These are phyloP conservation scores for Sclerotinia spermophila DNA, from an alignment of 2,329 filamentous ascomycete genomes.

Conservation along the genomic window DNA sequence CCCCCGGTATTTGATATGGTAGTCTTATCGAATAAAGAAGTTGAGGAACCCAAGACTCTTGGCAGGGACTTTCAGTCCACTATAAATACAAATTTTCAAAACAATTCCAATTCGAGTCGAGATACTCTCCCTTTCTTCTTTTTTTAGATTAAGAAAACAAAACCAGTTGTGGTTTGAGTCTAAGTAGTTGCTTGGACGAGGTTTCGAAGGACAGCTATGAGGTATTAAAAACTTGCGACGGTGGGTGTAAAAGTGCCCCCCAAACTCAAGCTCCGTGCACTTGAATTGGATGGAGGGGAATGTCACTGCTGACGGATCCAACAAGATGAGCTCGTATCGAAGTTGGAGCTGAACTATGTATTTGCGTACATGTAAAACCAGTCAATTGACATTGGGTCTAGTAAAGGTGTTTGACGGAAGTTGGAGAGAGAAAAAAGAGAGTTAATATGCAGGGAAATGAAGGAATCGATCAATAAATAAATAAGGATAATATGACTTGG, in stretches of 20 bases:
- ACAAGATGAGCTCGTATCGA: neutral
- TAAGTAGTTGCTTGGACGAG: neutral
- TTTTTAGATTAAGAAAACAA: neutral
- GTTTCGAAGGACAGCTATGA: neutral
- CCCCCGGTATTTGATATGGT: neutral
- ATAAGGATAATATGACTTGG: neutral
- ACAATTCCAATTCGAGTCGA: neutral
- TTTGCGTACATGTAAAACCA: neutral
- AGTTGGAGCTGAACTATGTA: neutral
- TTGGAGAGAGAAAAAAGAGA: neutral
- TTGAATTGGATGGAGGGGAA: neutral
- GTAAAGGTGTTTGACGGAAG: no score
- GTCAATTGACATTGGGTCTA: neutral
- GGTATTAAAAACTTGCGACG: conserved; percentile 6
- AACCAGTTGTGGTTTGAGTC: neutral
- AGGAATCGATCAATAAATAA: neutral
- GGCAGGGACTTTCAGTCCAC: neutral
- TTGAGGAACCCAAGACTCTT: conserved; percentile 3
- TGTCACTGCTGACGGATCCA: neutral
- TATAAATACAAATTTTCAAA: neutral
- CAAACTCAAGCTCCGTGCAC: neutral
- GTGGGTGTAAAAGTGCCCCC: neutral
- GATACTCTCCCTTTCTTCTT: neutral
- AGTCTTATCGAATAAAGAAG: neutral
- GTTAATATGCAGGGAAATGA: neutral